A percentile compares a stretch with the other conserved stretches of the same genome.
Evolutionary conservation across 164 flowering plant species (phyloP).

Genomic region (Malania oleifera): DNA sequence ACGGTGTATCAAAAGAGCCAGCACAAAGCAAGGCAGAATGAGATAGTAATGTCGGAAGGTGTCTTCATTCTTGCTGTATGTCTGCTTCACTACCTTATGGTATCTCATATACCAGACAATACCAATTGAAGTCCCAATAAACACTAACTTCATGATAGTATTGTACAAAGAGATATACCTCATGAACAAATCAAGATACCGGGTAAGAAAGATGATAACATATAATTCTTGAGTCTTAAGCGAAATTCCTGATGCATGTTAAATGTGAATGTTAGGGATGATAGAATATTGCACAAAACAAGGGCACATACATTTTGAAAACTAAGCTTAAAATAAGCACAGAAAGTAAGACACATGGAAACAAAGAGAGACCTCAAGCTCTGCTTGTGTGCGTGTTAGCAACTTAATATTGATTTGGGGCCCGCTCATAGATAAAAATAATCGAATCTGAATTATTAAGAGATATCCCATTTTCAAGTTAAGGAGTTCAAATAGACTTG

Average conservation of each 20-base stretch:
- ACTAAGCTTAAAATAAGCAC: neutral
- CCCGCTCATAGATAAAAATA: no score
- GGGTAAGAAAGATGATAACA: constrained; percentile 42
- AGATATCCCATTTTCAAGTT: no score
- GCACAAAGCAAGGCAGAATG: constrained; percentile 32
- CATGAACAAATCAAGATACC: constrained; percentile 51
- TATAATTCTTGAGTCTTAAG: constrained; percentile 67
- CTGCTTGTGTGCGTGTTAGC: no score
- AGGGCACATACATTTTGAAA: no score
- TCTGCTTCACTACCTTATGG: constrained; percentile 52
- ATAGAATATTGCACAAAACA: no score
- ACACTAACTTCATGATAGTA: constrained; percentile 51
- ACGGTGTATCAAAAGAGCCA: constrained; percentile 42
- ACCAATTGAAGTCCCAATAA: constrained; percentile 42
- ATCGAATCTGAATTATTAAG: no score
- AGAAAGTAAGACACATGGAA: no score
- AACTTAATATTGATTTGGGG: no score
- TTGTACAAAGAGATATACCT: constrained; percentile 46
- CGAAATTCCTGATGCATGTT: constrained; percentile 45
- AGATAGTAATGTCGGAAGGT: constrained; percentile 48
- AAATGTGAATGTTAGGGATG: no score
- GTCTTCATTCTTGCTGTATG: constrained; percentile 52
- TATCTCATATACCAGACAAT: constrained; percentile 66
- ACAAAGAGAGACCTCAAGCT: no score
- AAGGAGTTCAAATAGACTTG: no score